Conservation (phyloP, 202 grass and related monocot genomes). For the Bolboschoenoplectus hybrid region DNA sequence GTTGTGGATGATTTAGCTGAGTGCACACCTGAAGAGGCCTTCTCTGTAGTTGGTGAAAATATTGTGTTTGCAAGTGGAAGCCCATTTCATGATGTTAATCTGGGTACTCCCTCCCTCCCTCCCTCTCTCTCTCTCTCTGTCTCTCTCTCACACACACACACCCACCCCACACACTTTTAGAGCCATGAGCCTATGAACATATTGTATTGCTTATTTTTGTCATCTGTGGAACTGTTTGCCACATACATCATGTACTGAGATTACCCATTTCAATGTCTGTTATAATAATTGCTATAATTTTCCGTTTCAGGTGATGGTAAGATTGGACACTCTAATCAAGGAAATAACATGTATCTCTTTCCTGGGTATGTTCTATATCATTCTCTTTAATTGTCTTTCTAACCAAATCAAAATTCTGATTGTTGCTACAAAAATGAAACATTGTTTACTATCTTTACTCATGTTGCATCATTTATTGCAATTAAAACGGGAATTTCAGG, state of each 20-base stretch:
- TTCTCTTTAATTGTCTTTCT: conserved; percentile 17
- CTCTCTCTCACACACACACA: no score
- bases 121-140: not conserved
- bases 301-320: conserved; percentile 73
- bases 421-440: not conserved
- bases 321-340: conserved; percentile 97
- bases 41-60: conserved; percentile 80
- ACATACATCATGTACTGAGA: conserved; percentile 24
- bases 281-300: conserved; percentile 32
- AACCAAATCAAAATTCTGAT: not conserved
- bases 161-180: not conserved
- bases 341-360: conserved; percentile 99
- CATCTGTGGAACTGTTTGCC: conserved; percentile 5
- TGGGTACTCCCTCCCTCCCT: conserved; percentile 59
- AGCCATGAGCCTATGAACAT: conserved; percentile 25
- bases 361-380: conserved; percentile 67
- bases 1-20: conserved; percentile 60
- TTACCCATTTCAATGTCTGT: conserved; percentile 18
- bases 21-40: conserved; percentile 92
- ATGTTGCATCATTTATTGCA: conserved; percentile 42
- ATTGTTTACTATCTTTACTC: conserved; percentile 9
- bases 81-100: conserved; percentile 81
- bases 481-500: conserved; percentile 47
- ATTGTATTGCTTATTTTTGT: conserved; percentile 16
- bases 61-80: conserved; percentile 93